Evolutionary conservation across 495 filamentous ascomycete species (phyloP), one percentile per base, ranked within the genome.

Genomic region (Clavariopsis aquatica): DNA sequence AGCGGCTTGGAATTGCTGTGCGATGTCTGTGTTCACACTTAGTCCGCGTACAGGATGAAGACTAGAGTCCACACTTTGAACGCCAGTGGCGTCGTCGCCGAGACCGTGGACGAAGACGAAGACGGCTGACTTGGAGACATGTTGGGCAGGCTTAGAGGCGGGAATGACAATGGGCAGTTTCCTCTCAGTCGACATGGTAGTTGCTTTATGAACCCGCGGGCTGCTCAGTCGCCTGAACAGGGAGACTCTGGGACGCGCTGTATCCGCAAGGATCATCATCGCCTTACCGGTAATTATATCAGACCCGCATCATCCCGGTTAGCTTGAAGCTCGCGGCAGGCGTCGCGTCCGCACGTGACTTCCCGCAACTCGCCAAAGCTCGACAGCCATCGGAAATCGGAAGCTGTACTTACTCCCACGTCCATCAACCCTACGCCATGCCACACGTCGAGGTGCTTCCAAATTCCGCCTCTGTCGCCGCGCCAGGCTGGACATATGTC

Each of bases 401-500:
- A 23, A 23, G 12, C 19, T 27, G 9, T 52, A 13, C 23, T 2
- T 15, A 53, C 10, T 5, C 31, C 17, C 49, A 38, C 31, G 2
- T 41, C 36, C 46, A 62, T 27, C 63, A 57, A 10, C n/a, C n/a
- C n/a, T n/a, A n/a, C 57, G 61, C 55, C 49, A 73, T 87, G 83
- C 85, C 86, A 57, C 80, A 77, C 52, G 84, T 96, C 69, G 86
- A 93, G 74, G 84, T 93, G 52, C 78, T 96, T 49, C 87, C 90
- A 17, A 87, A 80, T 72, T 82, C 87, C 2, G 84, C 84, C 45
- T 84, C 84, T 20, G 82, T 82, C 59, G 78, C 80, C 52, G 89
- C 89, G 1, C 92, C 92, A 0, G 92, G 92, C 63, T 97, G 89
- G 86, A 89, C 90, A 43, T 94, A 94, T 74, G 91, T 96, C 20